phyloP scores from a whole-genome alignment of 371 early-diverging fungal genomes.

The Dinochytrium kinnereticum region DNA sequence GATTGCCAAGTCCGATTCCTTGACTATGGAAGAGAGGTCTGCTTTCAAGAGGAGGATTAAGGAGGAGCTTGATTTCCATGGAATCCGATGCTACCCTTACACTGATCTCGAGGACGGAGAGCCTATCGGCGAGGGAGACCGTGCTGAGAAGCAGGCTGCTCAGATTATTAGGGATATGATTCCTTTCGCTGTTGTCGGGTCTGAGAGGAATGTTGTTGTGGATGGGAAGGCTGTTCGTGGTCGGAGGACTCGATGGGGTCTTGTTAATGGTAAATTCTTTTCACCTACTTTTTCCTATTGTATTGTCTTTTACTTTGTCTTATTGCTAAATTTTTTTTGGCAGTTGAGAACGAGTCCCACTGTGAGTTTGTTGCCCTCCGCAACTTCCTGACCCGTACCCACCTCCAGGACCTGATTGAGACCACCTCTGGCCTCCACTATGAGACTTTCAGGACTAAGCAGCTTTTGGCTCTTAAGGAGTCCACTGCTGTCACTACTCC shows the following conservation, averaged over 20 bases:
- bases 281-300: not conserved
- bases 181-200: slow-evolving; percentile 81
- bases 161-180: slow-evolving; percentile 42
- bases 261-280: slow-evolving; percentile 75
- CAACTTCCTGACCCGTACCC: slow-evolving; percentile 81
- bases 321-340: slow-evolving; percentile 56
- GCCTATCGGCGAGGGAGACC: slow-evolving; percentile 34
- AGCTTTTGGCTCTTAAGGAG: slow-evolving; percentile 84
- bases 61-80: slow-evolving; percentile 92
- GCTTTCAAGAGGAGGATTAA: slow-evolving; percentile 77
- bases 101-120: slow-evolving; percentile 45
- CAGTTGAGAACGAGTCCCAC: slow-evolving; percentile 87
- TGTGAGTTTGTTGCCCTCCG: slow-evolving; percentile 93
- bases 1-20: slow-evolving; percentile 91
- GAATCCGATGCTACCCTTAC: slow-evolving; percentile 89
- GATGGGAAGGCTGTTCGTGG: slow-evolving; percentile 84
- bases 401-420: slow-evolving; percentile 90
- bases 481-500: slow-evolving; percentile 27
- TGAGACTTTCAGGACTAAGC: slow-evolving; percentile 91
- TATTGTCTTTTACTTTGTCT: not conserved
- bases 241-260: slow-evolving; percentile 90
- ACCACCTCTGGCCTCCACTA: slow-evolving; percentile 91
- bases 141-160: slow-evolving; percentile 32
- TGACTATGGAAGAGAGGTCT: slow-evolving; percentile 82
- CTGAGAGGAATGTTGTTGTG: slow-evolving; percentile 80